Evolutionary conservation across 2,329 filamentous ascomycete species (phyloP).

Genomic region (Xylaria digitata): DNA sequence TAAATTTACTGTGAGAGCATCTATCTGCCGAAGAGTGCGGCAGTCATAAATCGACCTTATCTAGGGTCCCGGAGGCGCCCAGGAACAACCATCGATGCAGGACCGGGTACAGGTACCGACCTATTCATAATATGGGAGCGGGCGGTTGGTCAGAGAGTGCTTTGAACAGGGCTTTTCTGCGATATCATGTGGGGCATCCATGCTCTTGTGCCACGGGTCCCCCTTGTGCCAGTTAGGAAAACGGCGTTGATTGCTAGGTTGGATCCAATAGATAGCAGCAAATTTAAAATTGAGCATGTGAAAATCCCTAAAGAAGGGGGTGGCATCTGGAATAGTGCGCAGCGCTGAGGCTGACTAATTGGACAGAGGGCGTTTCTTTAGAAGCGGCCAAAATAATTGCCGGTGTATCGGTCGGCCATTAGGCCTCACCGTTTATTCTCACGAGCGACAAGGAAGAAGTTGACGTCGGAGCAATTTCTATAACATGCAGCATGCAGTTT

Average conservation of each 20-base stretch:
- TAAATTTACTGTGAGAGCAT: not conserved
- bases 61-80: not conserved
- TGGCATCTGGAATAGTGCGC: not conserved
- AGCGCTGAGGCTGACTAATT: not conserved
- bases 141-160: not conserved
- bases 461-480: not conserved
- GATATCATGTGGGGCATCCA: not conserved
- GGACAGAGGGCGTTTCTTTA: conserved; percentile 7
- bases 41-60: not conserved
- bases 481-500: not conserved
- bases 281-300: no score
- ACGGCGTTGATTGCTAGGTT: not conserved
- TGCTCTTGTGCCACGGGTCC: not conserved
- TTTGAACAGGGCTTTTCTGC: no score
- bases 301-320: no score
- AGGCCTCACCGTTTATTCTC: not conserved
- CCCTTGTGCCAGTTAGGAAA: not conserved
- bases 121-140: not conserved
- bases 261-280: no score
- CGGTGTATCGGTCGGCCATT: not conserved
- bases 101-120: not conserved
- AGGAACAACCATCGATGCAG: not conserved
- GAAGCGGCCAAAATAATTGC: not conserved
- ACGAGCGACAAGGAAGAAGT: not conserved
- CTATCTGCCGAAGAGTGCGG: not conserved